Conservation (phyloP, 441 rosid species). For the Sinapis alba region DNA sequence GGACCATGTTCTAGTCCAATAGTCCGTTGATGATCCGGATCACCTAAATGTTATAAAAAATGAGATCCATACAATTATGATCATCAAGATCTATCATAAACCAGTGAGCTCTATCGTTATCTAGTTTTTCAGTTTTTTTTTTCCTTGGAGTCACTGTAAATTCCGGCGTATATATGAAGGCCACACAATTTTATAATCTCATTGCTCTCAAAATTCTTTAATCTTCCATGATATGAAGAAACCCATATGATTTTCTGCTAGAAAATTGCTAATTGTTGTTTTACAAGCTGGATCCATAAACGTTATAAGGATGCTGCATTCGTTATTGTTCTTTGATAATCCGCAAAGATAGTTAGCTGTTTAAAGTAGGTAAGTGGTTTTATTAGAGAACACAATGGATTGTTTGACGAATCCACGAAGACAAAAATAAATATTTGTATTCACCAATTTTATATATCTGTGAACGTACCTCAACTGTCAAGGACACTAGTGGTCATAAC, state of each 20-base stretch:
- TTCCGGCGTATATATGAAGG: background rate
- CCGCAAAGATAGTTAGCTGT: background rate
- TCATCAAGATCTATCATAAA: background rate
- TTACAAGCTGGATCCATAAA: background rate
- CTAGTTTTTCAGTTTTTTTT: background rate
- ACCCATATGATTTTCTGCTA: background rate
- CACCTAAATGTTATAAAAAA: background rate
- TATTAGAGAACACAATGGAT: background rate
- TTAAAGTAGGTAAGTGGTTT: background rate
- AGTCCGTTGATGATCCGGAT: background rate
- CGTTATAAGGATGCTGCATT: background rate
- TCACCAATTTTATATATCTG: background rate
- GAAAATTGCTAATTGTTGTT: background rate
- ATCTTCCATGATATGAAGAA: background rate
- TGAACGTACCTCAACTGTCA: background rate
- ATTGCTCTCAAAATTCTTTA: background rate
- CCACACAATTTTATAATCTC: background rate
- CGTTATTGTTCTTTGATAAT: background rate
- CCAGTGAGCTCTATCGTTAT: background rate
- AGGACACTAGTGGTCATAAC: background rate
- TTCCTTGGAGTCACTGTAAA: background rate
- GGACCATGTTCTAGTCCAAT: background rate
- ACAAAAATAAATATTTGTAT: background rate
- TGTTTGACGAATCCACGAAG: background rate
- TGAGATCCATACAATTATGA: background rate